These are phyloP conservation scores for Pythium rishiriense DNA, from an alignment of 352 stramenopile genomes.

Conservation along the genomic window DNA sequence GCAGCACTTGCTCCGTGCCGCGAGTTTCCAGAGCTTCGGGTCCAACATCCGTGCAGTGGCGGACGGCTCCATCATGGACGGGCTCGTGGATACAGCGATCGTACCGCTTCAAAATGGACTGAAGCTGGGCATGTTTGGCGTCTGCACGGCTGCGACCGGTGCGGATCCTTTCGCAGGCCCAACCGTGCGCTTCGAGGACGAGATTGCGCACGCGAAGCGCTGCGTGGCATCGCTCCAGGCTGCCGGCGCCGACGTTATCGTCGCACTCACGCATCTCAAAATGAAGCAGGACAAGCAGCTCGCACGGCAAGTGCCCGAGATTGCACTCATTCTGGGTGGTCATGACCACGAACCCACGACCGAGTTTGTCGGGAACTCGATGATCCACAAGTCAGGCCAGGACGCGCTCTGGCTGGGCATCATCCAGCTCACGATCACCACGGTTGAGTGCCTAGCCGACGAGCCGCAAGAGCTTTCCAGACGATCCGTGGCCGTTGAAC, in stretches of 20 bases:
- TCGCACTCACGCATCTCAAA: slow-evolving; percentile 80
- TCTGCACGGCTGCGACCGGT: slow-evolving; percentile 53
- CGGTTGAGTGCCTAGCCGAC: neutral
- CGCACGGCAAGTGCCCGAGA: slow-evolving; percentile 51
- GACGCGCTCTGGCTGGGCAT: slow-evolving; percentile 79
- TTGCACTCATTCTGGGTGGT: slow-evolving; percentile 87
- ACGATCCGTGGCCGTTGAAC: neutral
- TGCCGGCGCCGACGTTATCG: slow-evolving; percentile 62
- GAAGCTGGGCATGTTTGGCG: slow-evolving; percentile 53
- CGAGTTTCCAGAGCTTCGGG: slow-evolving; percentile 57
- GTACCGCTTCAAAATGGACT: slow-evolving; percentile 41
- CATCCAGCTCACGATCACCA: slow-evolving; percentile 60
- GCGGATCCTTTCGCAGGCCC: slow-evolving; percentile 53
- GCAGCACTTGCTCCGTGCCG: slow-evolving; percentile 34
- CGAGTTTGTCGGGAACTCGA: slow-evolving; percentile 46
- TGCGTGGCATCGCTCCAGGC: slow-evolving; percentile 52
- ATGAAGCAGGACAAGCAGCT: slow-evolving; percentile 61
- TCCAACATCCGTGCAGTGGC: slow-evolving; percentile 50
- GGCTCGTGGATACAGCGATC: slow-evolving; percentile 42
- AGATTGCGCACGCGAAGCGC: slow-evolving; percentile 41
- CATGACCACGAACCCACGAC: slow-evolving; percentile 88
- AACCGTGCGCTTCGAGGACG: slow-evolving; percentile 43
- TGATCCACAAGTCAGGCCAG: slow-evolving; percentile 87
- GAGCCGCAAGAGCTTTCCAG: no score
- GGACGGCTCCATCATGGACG: slow-evolving; percentile 34